Percentiles rank a stretch among this genome's conserved stretches.
Conservation (phyloP, 192 early-diverging fungal genomes). For the Neocallimastix lanati region DNA sequence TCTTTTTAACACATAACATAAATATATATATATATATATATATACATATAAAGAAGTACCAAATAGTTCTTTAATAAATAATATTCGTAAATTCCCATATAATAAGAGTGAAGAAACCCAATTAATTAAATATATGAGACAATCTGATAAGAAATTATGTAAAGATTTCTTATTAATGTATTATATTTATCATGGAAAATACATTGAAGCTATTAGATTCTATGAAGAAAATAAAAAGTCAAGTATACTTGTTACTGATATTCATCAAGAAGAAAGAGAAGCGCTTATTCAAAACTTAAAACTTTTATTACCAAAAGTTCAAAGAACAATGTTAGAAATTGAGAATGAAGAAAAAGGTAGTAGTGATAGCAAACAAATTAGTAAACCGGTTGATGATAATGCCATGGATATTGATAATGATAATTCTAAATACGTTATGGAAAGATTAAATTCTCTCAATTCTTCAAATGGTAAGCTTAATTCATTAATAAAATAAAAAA, state of each 20-base stretch:
- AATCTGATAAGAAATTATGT: not conserved
- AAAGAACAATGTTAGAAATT: not conserved
- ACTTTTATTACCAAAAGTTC: not conserved
- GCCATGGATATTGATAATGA: not conserved
- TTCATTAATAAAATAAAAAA: no score
- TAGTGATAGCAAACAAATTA: not conserved
- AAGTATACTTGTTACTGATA: not conserved
- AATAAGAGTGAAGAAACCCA: not conserved
- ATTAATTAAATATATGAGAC: not conserved
- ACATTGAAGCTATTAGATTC: not conserved
- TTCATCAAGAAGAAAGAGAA: not conserved
- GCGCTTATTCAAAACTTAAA: not conserved
- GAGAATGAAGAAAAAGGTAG: not conserved
- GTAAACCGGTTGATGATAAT: not conserved
- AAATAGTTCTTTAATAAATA: not conserved
- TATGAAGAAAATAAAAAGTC: not conserved
- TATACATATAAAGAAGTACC: not conserved
- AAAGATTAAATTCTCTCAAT: no score
- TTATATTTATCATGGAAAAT: not conserved
- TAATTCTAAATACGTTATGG: not conserved
- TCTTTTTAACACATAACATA: no score
- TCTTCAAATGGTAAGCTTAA: no score
- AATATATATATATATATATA: no score
- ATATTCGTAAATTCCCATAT: not conserved
- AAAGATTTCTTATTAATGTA: not conserved